Conservation (phyloP, 768 basidiomycete genomes). For the Tubosaeta sp. region DNA sequence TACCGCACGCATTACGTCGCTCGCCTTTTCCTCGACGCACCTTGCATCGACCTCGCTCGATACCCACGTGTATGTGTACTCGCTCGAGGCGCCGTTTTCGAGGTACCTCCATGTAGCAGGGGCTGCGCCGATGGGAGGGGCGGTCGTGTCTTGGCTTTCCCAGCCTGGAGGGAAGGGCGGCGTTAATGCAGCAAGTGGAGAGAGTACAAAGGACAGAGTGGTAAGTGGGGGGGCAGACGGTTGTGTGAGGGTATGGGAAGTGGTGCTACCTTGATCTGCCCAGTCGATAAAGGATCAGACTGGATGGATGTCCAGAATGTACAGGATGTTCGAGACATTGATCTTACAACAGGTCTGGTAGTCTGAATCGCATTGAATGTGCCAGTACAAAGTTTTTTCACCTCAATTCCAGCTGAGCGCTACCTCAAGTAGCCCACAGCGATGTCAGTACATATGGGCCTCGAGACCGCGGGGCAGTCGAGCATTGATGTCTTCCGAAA, state of each 20-base stretch:
- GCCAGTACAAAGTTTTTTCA: too few species aligned
- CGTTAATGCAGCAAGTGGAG: constrained; percentile 13
- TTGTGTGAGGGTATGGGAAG: constrained; percentile 69
- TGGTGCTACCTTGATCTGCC: constrained; percentile 30
- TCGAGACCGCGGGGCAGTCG: too few species aligned
- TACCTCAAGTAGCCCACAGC: too few species aligned
- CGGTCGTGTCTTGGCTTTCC: constrained; percentile 70
- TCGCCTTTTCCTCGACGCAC: constrained; percentile 46
- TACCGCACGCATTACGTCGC: constrained; percentile 71
- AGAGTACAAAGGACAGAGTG: constrained; percentile 39
- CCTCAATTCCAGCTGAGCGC: too few species aligned
- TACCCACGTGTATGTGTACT: constrained; percentile 88
- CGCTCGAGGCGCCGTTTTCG: constrained; percentile 56
- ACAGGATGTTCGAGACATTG: background rate
- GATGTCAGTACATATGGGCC: too few species aligned
- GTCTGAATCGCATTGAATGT: too few species aligned
- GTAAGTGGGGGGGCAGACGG: constrained; percentile 79
- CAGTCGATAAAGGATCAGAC: background rate
- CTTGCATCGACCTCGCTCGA: constrained; percentile 90
- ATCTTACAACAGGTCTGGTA: background rate
- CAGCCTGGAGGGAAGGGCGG: too few species aligned
- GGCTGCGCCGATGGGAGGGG: constrained; percentile 81
- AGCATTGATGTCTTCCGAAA: too few species aligned
- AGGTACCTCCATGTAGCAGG: constrained; percentile 82
- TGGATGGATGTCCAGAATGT: background rate